Conservation (phyloP, 2,329 filamentous ascomycete species). For the Biscogniauxia sp. region DNA sequence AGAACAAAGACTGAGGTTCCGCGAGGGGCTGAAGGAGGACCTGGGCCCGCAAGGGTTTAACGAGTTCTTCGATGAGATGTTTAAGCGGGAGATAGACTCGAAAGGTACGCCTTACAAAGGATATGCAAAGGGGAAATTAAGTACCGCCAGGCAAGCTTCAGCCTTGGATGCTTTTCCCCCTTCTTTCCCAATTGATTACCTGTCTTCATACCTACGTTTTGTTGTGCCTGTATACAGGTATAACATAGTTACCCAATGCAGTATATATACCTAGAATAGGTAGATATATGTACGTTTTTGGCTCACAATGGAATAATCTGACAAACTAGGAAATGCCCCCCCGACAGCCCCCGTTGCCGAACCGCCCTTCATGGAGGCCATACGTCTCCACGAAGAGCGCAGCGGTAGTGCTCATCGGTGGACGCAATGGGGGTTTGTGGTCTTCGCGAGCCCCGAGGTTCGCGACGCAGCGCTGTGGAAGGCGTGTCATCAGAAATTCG, state of each 20-base stretch:
- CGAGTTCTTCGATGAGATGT: conserved; percentile 15
- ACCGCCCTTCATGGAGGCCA: conserved; percentile 14
- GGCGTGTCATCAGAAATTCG: conserved; percentile 14
- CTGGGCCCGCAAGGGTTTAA: conserved; percentile 14
- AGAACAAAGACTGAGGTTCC: conserved; percentile 9
- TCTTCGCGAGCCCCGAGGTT: conserved; percentile 17
- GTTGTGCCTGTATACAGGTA: no score
- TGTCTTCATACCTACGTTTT: no score
- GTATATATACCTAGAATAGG: no score
- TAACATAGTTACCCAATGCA: no score
- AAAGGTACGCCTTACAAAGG: conserved; percentile 3
- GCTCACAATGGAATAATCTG: no score
- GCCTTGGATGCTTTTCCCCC: no score
- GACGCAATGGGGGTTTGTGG: conserved; percentile 18
- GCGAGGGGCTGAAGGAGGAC: conserved; percentile 14
- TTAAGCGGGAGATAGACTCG: conserved; percentile 6
- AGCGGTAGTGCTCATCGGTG: conserved; percentile 5
- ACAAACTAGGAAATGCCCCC: no score
- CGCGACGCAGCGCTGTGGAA: conserved; percentile 7
- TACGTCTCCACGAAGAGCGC: conserved; percentile 11
- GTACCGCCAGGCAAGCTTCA: no score
- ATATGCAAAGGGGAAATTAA: no score
- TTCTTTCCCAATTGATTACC: no score
- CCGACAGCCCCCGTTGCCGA: conserved; percentile 2
- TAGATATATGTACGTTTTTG: no score